Evolutionary conservation across 2,329 filamentous ascomycete species (phyloP), one percentile per base, ranked within the genome.

Genomic region (Trichoderma sp.): DNA sequence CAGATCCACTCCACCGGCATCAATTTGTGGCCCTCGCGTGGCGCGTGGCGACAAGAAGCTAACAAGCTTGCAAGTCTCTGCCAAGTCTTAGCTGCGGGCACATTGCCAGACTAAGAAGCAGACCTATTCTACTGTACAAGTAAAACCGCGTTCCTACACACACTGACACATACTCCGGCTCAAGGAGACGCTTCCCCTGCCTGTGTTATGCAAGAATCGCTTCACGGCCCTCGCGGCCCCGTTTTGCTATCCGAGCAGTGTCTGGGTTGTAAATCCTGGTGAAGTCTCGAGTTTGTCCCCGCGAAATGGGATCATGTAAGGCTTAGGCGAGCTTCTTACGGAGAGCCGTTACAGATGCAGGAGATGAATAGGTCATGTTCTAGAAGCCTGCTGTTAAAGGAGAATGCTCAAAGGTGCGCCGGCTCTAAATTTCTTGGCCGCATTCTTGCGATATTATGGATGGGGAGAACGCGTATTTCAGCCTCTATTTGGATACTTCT

Each of bases 21-120:
- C 31, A 62, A n/a, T 27, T 21, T 40, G 35, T 47, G 24, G 59
- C 59, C 40, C 59, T 55, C 52, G 52, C 52, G 52, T 49, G 52
- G 52, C 52, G 52, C 52, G 52, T 49, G 52, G 52, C 16, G 52
- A 13, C 8, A 43, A 21, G n/a, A 24, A 24, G 21, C n/a, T 49
- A 49, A 24, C 4, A 13, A 24, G 8, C 37, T 7, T 43, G 40
- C 19, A n/a, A 13, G 47, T 24, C 47, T 49, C 21, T 49, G 47
- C 47, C n/a, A 21, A 49, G 47, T 49, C 47, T 11, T 24, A 13
- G 47, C 14, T 49, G 21, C 47, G 21, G 47, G 47, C 47, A 49
- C 47, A 24, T 49, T 21, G 21, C 47, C 19, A 49, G 11, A 24
- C 47, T 24, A 49, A 49, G 47, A 21, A 24, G 21, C 21, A 49